These are phyloP conservation scores for Monarda citriodora DNA, from an alignment of 305 asterid species.

Conservation along the genomic window DNA sequence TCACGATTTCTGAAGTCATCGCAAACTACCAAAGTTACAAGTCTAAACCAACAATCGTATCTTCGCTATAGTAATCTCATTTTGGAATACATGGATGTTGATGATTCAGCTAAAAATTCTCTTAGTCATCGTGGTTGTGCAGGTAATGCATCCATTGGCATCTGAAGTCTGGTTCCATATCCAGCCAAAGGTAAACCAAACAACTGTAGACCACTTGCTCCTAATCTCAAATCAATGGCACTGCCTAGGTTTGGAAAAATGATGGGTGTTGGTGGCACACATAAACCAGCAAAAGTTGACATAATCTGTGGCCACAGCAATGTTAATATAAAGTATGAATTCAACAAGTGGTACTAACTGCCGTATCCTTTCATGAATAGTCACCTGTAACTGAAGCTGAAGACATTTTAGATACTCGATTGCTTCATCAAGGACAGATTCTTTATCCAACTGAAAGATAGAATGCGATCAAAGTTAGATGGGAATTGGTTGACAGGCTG, in stretches of 20 bases:
- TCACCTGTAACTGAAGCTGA: slow-evolving; percentile 22
- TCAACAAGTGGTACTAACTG: not conserved
- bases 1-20: not conserved
- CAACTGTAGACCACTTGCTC: not conserved
- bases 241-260: not conserved
- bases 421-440: slow-evolving; percentile 19
- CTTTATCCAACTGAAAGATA: slow-evolving; percentile 18
- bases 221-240: no score
- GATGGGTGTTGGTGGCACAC: slow-evolving; percentile 11
- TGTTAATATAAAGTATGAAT: not conserved
- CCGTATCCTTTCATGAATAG: not conserved
- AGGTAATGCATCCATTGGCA: slow-evolving; percentile 1
- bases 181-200: slow-evolving; percentile 16
- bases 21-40: not conserved
- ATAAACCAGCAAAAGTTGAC: slow-evolving; percentile 14
- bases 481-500: not conserved
- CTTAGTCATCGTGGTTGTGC: not conserved
- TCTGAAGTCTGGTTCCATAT: slow-evolving; percentile 9
- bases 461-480: not conserved
- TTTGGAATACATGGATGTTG: no score
- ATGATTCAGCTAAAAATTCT: no score
- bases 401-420: slow-evolving; percentile 20
- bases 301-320: slow-evolving; percentile 12
- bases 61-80: no score
- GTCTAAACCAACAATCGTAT: not conserved